Percentiles rank a stretch among this genome's conserved stretches.
Conservation (phyloP, 768 basidiomycete genomes). For the Hygrophoropsis aurantiaca region DNA sequence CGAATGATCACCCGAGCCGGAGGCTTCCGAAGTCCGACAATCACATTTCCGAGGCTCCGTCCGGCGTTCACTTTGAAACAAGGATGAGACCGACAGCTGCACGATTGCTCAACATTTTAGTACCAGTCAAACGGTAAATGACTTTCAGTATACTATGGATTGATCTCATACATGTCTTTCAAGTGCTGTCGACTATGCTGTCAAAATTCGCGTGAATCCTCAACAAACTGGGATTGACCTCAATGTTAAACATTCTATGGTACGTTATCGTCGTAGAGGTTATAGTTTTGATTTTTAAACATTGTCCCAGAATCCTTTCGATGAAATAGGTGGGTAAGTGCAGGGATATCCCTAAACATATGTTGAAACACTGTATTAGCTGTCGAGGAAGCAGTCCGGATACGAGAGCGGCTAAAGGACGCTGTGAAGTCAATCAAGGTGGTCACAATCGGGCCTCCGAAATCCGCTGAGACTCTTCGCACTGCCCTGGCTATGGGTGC, state of each 20-base stretch:
- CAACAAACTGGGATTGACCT: conserved; percentile 95
- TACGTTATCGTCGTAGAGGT: conserved; percentile 39
- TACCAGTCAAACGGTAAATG: conserved; percentile 85
- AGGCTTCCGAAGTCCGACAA: conserved; percentile 8
- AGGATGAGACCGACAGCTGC: conserved; percentile 74
- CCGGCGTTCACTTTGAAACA: conserved; percentile 19
- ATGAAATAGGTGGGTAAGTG: conserved; percentile 94
- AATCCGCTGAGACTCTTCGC: conserved; percentile 85
- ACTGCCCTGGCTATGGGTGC: conserved; percentile 99
- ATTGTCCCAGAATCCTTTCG: conserved; percentile 88
- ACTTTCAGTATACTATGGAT: background rate
- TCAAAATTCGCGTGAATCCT: conserved; percentile 96
- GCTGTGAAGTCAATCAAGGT: conserved; percentile 84
- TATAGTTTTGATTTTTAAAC: conserved; percentile 1
- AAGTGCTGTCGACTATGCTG: conserved; percentile 94
- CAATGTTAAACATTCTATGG: conserved; percentile 99
- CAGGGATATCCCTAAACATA: too few relatives aligned
- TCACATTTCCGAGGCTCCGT: conserved; percentile 16
- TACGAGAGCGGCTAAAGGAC: conserved; percentile 83
- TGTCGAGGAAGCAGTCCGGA: conserved; percentile 93
- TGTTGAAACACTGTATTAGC: conserved; percentile 44
- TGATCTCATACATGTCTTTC: conserved; percentile 1
- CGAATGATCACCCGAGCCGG: too few relatives aligned
- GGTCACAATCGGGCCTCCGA: conserved; percentile 92
- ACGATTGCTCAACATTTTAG: conserved; percentile 83